Evolutionary conservation across 2,329 filamentous ascomycete species (phyloP).

Genomic region (Cercospora janseana): DNA sequence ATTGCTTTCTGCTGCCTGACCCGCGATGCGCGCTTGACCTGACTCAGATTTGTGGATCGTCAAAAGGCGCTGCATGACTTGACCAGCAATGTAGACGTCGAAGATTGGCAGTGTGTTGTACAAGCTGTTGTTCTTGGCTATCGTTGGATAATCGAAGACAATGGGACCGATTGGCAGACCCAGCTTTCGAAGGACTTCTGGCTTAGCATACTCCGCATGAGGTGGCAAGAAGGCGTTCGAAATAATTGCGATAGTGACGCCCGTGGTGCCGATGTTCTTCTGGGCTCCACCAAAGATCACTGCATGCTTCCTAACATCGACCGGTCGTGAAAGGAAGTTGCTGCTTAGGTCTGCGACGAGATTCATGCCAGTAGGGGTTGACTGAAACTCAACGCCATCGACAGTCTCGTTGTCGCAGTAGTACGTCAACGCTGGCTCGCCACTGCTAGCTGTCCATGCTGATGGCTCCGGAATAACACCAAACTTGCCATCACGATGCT

Average conservation of each 20-base stretch:
- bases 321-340: conserved; percentile 80
- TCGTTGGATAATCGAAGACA: conserved; percentile 77
- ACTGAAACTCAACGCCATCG: conserved; percentile 85
- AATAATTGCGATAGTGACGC: conserved; percentile 82
- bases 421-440: conserved; percentile 72
- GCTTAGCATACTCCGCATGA: conserved; percentile 61
- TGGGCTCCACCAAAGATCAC: conserved; percentile 88
- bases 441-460: conserved; percentile 68
- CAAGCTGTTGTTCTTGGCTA: conserved; percentile 88
- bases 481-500: conserved; percentile 68
- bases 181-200: conserved; percentile 69
- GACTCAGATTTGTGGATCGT: conserved; percentile 47
- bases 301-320: conserved; percentile 76
- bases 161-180: conserved; percentile 75
- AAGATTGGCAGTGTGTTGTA: conserved; percentile 97
- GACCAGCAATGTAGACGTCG: conserved; percentile 86
- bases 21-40: conserved; percentile 65
- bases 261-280: conserved; percentile 87
- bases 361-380: conserved; percentile 65
- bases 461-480: conserved; percentile 75
- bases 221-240: conserved; percentile 77
- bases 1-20: conserved; percentile 70
- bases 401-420: conserved; percentile 94
- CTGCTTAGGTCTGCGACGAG: conserved; percentile 92
- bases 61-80: conserved; percentile 77